These are phyloP conservation scores for Protomyces inouyei DNA, from an alignment of 1,139 yeast species.

Conservation along the genomic window DNA sequence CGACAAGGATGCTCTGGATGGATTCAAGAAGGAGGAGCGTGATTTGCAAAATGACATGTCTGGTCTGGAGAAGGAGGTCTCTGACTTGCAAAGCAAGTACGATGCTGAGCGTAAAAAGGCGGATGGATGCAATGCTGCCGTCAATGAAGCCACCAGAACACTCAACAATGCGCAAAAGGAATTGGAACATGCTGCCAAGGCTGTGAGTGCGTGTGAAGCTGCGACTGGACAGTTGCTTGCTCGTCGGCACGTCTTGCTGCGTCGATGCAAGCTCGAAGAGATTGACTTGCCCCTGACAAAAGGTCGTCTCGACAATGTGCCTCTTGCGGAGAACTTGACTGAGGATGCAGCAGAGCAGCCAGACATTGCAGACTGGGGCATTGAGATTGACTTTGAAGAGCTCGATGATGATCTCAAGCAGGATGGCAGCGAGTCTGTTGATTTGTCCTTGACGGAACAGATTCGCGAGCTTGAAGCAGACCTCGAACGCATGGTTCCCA, in stretches of 20 bases:
- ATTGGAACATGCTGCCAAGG: constrained; percentile 36
- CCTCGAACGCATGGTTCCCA: constrained; percentile 66
- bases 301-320: constrained; percentile 55
- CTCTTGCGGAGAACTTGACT: constrained; percentile 37
- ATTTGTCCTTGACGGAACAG: constrained; percentile 45
- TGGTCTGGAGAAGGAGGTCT: background rate
- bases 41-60: constrained; percentile 3
- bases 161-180: background rate
- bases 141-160: constrained; percentile 15
- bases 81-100: background rate
- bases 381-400: constrained; percentile 55
- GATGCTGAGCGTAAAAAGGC: background rate
- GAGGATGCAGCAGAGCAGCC: constrained; percentile 27
- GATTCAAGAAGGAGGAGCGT: constrained; percentile 40
- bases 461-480: constrained; percentile 54
- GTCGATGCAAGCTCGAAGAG: constrained; percentile 71
- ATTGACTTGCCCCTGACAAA: constrained; percentile 59
- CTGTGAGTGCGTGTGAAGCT: constrained; percentile 48
- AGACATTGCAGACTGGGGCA: constrained; percentile 42
- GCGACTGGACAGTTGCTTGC: constrained; percentile 52
- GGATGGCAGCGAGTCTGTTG: constrained; percentile 39
- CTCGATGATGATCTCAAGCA: constrained; percentile 47
- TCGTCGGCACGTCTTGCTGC: constrained; percentile 58
- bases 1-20: constrained; percentile 42
- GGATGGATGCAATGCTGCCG: constrained; percentile 22